Conservation (phyloP, 768 basidiomycete species). For the Calocera cornea region DNA sequence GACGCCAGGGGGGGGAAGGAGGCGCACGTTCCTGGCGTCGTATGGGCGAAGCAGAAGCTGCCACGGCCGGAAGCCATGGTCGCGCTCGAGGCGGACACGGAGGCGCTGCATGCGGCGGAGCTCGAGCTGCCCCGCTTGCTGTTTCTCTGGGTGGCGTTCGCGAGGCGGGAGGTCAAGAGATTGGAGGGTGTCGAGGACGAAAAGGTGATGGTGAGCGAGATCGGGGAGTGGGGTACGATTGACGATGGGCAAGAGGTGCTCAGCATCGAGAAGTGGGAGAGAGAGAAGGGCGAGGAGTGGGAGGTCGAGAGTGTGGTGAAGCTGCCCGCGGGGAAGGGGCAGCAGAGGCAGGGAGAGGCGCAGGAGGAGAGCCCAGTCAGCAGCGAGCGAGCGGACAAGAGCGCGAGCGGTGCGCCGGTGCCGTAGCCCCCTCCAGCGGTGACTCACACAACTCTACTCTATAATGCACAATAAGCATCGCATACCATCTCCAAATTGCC, state of each 20-base stretch:
- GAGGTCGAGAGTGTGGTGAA: not conserved
- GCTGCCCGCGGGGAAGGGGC: not conserved
- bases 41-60: slow-evolving; percentile 34
- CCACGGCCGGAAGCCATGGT: slow-evolving; percentile 14
- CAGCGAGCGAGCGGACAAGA: not conserved
- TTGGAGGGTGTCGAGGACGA: slow-evolving; percentile 45
- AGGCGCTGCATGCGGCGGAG: slow-evolving; percentile 24
- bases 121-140: slow-evolving; percentile 63
- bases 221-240: slow-evolving; percentile 20
- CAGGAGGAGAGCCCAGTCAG: not conserved
- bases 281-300: not conserved
- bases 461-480: too few relatives aligned
- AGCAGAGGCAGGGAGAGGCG: too few relatives aligned
- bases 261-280: not conserved
- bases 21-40: slow-evolving; percentile 31
- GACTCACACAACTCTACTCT: too few relatives aligned
- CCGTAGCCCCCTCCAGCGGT: too few relatives aligned
- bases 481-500: too few relatives aligned
- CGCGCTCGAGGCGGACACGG: slow-evolving; percentile 33
- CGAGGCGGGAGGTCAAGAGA: slow-evolving; percentile 56
- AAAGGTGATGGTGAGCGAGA: slow-evolving; percentile 23
- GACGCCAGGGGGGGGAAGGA: slow-evolving; percentile 58
- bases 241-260: not conserved
- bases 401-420: not conserved
- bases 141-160: slow-evolving; percentile 51